Conservation (phyloP, 2,329 filamentous ascomycete genomes). For the Rutstroemia sp. region DNA sequence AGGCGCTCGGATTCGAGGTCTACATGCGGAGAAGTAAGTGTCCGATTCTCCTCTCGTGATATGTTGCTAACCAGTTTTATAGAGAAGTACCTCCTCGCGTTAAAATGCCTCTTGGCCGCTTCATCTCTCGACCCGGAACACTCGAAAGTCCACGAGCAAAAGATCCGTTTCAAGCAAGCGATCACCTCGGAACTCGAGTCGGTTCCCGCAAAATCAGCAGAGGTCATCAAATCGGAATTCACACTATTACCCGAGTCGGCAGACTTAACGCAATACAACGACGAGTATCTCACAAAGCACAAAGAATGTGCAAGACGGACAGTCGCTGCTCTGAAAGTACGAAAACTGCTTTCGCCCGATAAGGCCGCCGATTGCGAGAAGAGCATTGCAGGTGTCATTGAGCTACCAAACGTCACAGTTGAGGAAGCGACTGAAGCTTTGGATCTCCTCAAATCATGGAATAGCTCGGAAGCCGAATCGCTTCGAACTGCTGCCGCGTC, state of each 20-base stretch:
- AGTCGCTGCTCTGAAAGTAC: conserved; percentile 54
- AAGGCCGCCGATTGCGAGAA: conserved; percentile 51
- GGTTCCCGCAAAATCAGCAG: conserved; percentile 56
- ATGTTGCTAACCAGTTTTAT: conserved; percentile 22
- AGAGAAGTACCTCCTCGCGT: conserved; percentile 83
- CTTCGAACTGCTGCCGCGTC: conserved; percentile 42
- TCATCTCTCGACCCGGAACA: conserved; percentile 60
- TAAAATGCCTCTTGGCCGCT: conserved; percentile 76
- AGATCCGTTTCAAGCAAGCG: conserved; percentile 59
- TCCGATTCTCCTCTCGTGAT: not conserved
- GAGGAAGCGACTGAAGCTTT: conserved; percentile 51
- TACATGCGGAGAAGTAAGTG: conserved; percentile 72
- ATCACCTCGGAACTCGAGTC: conserved; percentile 49
- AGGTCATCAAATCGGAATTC: conserved; percentile 65
- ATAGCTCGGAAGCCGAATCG: conserved; percentile 39
- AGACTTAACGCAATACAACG: conserved; percentile 57
- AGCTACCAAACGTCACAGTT: conserved; percentile 42
- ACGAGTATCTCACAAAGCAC: conserved; percentile 56
- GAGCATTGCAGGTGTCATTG: conserved; percentile 52
- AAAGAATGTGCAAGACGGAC: conserved; percentile 54
- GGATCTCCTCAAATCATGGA: conserved; percentile 41
- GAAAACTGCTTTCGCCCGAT: conserved; percentile 49
- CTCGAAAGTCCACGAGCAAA: conserved; percentile 69
- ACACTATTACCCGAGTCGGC: conserved; percentile 49
- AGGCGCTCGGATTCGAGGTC: conserved; percentile 84